A percentile compares a stretch with the other conserved stretches of the same genome.
phyloP scores from a whole-genome alignment of 805 yeast species.

The Yamadazyma scolyti region DNA sequence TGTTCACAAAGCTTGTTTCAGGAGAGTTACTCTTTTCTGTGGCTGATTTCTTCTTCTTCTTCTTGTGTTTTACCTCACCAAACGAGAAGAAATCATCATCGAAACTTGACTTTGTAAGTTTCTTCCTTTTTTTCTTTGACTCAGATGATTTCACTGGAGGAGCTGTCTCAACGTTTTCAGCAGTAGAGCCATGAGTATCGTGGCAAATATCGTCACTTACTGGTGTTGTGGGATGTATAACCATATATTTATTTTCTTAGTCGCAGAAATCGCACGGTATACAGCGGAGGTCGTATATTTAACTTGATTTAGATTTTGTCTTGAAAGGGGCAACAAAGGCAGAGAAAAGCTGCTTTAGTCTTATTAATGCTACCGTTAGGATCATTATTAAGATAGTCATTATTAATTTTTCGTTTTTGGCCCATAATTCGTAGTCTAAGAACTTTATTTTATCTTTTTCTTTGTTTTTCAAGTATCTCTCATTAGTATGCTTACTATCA shows the following conservation, averaged over 20 bases:
- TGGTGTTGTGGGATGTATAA: too few relatives aligned
- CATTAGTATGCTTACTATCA: slow-evolving; percentile 23
- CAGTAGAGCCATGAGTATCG: too few relatives aligned
- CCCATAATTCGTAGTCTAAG: slow-evolving; percentile 43
- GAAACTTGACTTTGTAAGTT: slow-evolving; percentile 6
- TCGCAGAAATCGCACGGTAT: too few relatives aligned
- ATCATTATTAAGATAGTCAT: slow-evolving; percentile 31
- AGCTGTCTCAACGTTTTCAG: too few relatives aligned
- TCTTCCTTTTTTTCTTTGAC: slow-evolving; percentile 4
- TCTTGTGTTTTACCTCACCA: slow-evolving; percentile 9
- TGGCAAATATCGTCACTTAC: too few relatives aligned
- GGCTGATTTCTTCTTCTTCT: slow-evolving; percentile 12
- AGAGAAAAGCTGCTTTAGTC: slow-evolving; percentile 1
- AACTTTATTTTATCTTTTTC: slow-evolving; percentile 35
- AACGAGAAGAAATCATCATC: slow-evolving; percentile 32
- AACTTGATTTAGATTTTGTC: too few relatives aligned
- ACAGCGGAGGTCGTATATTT: too few relatives aligned
- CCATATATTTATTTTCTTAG: too few relatives aligned
- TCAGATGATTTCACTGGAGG: too few relatives aligned
- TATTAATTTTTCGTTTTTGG: slow-evolving; percentile 48
- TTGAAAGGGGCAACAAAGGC: too few relatives aligned
- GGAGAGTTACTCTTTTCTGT: slow-evolving; percentile 1
- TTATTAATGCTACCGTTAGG: slow-evolving; percentile 8
- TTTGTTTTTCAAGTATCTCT: slow-evolving; percentile 25
- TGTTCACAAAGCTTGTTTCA: background rate